Conservation (phyloP, 2,329 filamentous ascomycete species). For the Hysterium pulicare region DNA sequence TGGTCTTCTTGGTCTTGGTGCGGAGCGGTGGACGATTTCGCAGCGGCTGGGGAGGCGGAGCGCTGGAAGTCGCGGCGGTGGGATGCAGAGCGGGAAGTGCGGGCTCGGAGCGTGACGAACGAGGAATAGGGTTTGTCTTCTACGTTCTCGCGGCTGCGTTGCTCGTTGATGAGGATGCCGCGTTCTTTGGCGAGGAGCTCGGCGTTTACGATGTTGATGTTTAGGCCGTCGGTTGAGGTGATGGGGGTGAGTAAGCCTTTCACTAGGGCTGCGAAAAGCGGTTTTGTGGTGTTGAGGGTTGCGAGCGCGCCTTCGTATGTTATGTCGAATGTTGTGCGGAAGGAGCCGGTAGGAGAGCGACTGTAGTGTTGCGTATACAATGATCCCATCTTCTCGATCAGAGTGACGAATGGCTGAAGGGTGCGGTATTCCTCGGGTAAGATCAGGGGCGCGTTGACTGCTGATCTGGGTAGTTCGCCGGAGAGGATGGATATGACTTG, state of each 20-base stretch:
- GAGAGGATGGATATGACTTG: constrained; percentile 72
- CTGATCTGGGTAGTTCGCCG: constrained; percentile 69
- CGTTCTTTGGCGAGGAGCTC: constrained; percentile 71
- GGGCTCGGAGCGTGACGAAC: constrained; percentile 65
- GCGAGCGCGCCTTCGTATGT: constrained; percentile 75
- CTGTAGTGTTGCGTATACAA: constrained; percentile 76
- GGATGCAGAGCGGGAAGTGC: constrained; percentile 38
- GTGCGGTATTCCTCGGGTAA: constrained; percentile 76
- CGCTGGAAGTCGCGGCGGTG: constrained; percentile 20
- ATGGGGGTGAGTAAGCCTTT: constrained; percentile 72
- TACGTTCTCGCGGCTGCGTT: constrained; percentile 58
- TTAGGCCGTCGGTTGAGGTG: constrained; percentile 61
- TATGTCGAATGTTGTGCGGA: constrained; percentile 69
- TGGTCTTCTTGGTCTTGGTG: constrained; percentile 42
- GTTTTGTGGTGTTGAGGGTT: constrained; percentile 68
- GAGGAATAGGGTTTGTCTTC: constrained; percentile 65
- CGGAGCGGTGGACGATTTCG: constrained; percentile 8
- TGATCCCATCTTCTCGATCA: constrained; percentile 75
- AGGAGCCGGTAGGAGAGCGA: constrained; percentile 29
- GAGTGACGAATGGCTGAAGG: constrained; percentile 69
- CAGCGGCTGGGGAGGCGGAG: constrained; percentile 27
- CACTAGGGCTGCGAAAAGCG: constrained; percentile 73
- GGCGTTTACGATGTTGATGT: constrained; percentile 82
- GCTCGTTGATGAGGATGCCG: constrained; percentile 74
- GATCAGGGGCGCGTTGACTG: constrained; percentile 79